Evolutionary conservation across 75 land plant species (phyloP).

Genomic region (Pseudotsuga menziesii): DNA sequence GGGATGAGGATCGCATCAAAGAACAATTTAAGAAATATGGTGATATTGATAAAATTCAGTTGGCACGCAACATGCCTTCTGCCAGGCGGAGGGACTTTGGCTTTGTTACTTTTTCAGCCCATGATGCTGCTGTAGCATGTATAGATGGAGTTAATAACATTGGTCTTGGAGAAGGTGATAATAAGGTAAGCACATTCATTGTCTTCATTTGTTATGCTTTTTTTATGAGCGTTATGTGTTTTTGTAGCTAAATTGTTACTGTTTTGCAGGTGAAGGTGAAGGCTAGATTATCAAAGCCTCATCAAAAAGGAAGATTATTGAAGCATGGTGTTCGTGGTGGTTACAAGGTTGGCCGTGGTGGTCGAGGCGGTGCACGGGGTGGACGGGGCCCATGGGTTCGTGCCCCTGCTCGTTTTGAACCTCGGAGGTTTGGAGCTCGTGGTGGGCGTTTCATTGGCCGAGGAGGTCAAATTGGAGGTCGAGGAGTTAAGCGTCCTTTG

Average conservation of each 20-base stretch:
- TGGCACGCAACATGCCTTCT: constrained; percentile 81
- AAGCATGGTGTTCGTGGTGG: constrained; percentile 56
- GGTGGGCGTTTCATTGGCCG: constrained; percentile 17
- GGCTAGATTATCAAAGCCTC: constrained; percentile 77
- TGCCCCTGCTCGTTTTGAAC: constrained; percentile 13
- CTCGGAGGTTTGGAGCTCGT: constrained; percentile 15
- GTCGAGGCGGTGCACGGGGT: constrained; percentile 30
- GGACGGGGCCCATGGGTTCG: constrained; percentile 10
- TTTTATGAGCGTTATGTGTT: neutral
- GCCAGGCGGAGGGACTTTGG: constrained; percentile 92
- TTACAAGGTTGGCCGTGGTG: constrained; percentile 23
- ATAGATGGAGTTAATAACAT: constrained; percentile 66
- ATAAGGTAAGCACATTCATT: constrained; percentile 40
- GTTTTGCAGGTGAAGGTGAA: constrained; percentile 68
- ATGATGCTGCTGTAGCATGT: constrained; percentile 84
- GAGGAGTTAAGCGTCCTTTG: constrained; percentile 12
- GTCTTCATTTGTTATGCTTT: neutral
- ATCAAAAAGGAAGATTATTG: constrained; percentile 49
- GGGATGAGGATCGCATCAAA: constrained; percentile 86
- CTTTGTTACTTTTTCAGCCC: constrained; percentile 73
- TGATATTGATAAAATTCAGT: constrained; percentile 64
- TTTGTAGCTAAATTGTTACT: neutral
- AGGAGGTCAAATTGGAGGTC: constrained; percentile 10
- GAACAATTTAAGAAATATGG: constrained; percentile 69
- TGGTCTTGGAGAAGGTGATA: constrained; percentile 75